A percentile compares a stretch with the other conserved stretches of the same genome.
These are phyloP conservation scores for Ophiostoma australiae DNA, from an alignment of 2,329 filamentous ascomycete species.

Conservation along the genomic window DNA sequence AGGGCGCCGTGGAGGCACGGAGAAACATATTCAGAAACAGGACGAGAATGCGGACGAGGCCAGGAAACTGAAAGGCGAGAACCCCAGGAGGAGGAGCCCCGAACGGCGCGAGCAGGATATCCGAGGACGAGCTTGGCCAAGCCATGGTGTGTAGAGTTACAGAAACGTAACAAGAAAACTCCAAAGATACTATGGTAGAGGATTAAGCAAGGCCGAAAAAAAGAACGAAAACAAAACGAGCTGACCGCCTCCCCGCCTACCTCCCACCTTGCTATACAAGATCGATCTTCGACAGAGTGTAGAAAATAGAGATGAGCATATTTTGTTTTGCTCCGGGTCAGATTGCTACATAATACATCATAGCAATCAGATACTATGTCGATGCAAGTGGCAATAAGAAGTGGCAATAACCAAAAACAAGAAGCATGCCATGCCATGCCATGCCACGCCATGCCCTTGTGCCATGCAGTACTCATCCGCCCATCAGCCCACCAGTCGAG, in stretches of 20 bases:
- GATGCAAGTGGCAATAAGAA: neutral
- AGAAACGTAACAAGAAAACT: neutral
- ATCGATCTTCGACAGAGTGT: constrained; percentile 1
- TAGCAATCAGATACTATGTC: no score
- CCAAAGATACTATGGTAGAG: neutral
- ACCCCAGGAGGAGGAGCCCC: neutral
- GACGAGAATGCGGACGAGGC: neutral
- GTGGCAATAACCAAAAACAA: neutral
- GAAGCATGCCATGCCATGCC: neutral
- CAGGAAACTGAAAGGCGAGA: neutral
- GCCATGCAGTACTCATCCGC: constrained; percentile 5
- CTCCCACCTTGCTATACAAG: neutral
- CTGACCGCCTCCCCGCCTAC: constrained; percentile 7
- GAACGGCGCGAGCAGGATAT: neutral
- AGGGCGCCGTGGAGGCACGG: neutral
- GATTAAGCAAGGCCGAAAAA: neutral
- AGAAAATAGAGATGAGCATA: neutral
- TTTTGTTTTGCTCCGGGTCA: neutral
- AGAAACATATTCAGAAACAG: no score
- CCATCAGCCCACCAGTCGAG: neutral
- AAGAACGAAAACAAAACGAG: neutral
- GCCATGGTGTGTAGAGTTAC: neutral
- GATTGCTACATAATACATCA: no score
- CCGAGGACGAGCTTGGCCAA: neutral
- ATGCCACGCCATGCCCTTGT: neutral